Base-by-base conservation (phyloP, 164 flowering plant species). In the Platanus orientalis region DNA sequence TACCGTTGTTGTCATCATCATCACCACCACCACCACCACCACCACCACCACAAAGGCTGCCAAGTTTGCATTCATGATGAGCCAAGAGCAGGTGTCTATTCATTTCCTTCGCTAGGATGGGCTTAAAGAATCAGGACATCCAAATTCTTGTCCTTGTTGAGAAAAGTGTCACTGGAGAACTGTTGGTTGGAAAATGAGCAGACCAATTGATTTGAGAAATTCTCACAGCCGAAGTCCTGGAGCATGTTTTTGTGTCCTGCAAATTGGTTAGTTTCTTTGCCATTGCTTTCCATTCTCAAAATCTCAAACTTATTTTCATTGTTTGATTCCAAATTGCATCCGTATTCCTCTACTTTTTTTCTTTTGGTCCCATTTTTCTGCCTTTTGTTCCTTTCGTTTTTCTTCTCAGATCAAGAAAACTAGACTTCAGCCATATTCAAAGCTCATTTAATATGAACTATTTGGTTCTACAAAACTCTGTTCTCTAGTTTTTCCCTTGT, bases 261-360 rank as follows among this genome's bases (percentile, higher is more conserved):
- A 60, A 45, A 44, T 27, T 28, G 36, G 62, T 60, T 39, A 60
- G 52, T 44, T 57, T 40, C 61, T 57, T 10, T 36, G 42, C 1
- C 10, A 36, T 36, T 36, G 42, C 42, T 36, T 36, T 7, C 42
- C 9, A 7, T 36, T 36, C 12, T 36, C 1, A 36, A 1, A 36
- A 36, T 36, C 42, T 36, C 9, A 14, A 36, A 36, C 42, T 14
- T 36, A 7, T 7, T 3, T 36, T 36, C 12, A 36, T 36, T 7
- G 12, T 36, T 36, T 36, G 7, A 14, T 14, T 36, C 42, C 9
- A 36, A 36, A 36, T 36, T 36, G 9, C 42, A 36, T 36, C 42
- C 12, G 13, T 14, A 3, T 36, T 36, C 42, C 12, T 36, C 12
- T 36, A 7, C 9, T 36, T 10, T 7, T 14, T 7, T 7, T 7